phyloP scores from a whole-genome alignment of 805 yeast species.

The Ogataea corticis region DNA sequence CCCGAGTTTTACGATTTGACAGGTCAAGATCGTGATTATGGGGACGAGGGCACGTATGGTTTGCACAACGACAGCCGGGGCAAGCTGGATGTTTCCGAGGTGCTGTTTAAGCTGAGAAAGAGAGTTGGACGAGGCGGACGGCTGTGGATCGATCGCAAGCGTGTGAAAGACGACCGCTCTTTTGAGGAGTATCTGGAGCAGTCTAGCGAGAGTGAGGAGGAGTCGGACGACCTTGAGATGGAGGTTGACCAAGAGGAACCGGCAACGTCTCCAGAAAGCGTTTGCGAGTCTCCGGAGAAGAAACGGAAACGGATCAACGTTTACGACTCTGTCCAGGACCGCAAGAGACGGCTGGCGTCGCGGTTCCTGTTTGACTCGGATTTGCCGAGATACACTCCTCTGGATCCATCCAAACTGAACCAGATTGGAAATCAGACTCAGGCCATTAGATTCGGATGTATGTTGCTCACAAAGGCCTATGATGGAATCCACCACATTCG shows the following conservation, averaged over 20 bases:
- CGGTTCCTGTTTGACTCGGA: slow-evolving; percentile 54
- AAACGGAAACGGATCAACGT: slow-evolving; percentile 30
- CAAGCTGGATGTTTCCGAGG: slow-evolving; percentile 42
- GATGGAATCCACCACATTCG: slow-evolving; percentile 78
- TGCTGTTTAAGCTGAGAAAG: slow-evolving; percentile 64
- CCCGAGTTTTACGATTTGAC: slow-evolving; percentile 48
- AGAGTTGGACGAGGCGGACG: slow-evolving; percentile 74
- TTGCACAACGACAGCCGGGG: slow-evolving; percentile 19
- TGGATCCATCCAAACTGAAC: slow-evolving; percentile 83
- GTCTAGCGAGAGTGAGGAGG: slow-evolving; percentile 12
- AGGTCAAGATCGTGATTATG: slow-evolving; percentile 25
- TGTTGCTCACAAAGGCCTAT: slow-evolving; percentile 84
- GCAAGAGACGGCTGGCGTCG: slow-evolving; percentile 44
- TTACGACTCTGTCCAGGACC: slow-evolving; percentile 36
- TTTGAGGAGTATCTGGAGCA: slow-evolving; percentile 16
- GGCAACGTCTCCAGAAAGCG: slow-evolving; percentile 14
- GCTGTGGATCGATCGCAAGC: slow-evolving; percentile 70
- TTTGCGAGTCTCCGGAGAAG: slow-evolving; percentile 1
- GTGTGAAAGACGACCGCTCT: slow-evolving; percentile 35
- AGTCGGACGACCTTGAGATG: slow-evolving; percentile 1
- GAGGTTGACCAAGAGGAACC: slow-evolving; percentile 8
- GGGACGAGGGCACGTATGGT: slow-evolving; percentile 24
- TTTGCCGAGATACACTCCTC: slow-evolving; percentile 43
- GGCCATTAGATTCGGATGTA: slow-evolving; percentile 85
- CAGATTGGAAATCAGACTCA: slow-evolving; percentile 85